Conservation (phyloP, 1,139 yeast species). For the Candida gigantensis region DNA sequence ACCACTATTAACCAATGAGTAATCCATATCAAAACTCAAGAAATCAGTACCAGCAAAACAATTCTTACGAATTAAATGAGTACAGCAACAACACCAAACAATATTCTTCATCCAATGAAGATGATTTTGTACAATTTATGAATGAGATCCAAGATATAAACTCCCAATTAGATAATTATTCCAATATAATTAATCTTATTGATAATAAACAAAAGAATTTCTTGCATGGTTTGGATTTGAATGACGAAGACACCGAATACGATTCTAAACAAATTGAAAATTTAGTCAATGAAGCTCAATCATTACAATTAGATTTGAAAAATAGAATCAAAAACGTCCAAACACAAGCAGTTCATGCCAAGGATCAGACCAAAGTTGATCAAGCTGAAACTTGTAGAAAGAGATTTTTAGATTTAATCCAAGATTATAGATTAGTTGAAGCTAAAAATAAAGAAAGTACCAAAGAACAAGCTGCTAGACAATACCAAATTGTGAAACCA, state of each 20-base stretch:
- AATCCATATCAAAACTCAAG: slow-evolving; percentile 25
- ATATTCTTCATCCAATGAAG: slow-evolving; percentile 29
- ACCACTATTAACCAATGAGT: slow-evolving; percentile 23
- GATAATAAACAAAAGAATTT: slow-evolving; percentile 81
- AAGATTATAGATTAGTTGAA: slow-evolving; percentile 84
- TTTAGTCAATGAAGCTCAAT: slow-evolving; percentile 75
- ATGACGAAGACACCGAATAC: slow-evolving; percentile 74
- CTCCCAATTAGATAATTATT: slow-evolving; percentile 77
- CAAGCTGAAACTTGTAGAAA: slow-evolving; percentile 90
- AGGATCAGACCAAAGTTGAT: slow-evolving; percentile 77
- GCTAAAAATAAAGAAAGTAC: slow-evolving; percentile 84
- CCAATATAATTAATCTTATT: slow-evolving; percentile 71
- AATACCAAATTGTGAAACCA: slow-evolving; percentile 89
- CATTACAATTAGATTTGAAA: slow-evolving; percentile 75
- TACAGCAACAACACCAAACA: slow-evolving; percentile 26
- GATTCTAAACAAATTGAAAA: slow-evolving; percentile 76
- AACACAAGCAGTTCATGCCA: slow-evolving; percentile 53
- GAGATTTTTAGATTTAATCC: slow-evolving; percentile 82
- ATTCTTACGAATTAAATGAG: slow-evolving; percentile 31
- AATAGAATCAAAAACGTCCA: slow-evolving; percentile 76
- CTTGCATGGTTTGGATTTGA: slow-evolving; percentile 72
- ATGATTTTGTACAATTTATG: slow-evolving; percentile 78
- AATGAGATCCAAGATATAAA: slow-evolving; percentile 81
- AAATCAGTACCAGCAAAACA: slow-evolving; percentile 8
- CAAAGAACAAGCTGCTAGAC: slow-evolving; percentile 88